phyloP scores from a whole-genome alignment of 768 basidiomycete species.

The Xerocomellus chrysenteron region DNA sequence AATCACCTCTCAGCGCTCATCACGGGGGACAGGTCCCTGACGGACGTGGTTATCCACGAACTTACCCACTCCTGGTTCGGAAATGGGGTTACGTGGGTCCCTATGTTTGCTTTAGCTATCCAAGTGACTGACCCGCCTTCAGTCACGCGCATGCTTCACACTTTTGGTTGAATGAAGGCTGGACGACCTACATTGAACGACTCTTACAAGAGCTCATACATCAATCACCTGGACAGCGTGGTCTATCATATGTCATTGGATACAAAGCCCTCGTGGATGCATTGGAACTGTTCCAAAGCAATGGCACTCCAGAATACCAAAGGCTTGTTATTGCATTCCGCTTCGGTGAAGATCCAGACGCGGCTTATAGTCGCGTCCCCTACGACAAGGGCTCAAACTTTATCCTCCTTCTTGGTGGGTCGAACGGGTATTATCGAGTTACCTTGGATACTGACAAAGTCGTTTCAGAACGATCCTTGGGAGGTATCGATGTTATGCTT shows the following conservation, averaged over 20 bases:
- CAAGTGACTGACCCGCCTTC: not conserved
- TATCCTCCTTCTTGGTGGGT: conserved; percentile 72
- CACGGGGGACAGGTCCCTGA: conserved; percentile 81
- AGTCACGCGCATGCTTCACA: conserved; percentile 73
- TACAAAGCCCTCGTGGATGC: conserved; percentile 70
- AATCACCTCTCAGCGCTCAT: conserved; percentile 55
- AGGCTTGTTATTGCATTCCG: conserved; percentile 75
- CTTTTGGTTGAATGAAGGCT: conserved; percentile 92
- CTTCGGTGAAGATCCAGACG: conserved; percentile 73
- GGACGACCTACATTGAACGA: conserved; percentile 93
- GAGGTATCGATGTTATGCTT: conserved; percentile 54
- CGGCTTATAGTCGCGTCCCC: conserved; percentile 71
- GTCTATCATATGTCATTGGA: conserved; percentile 79
- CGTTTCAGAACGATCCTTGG: conserved; percentile 48
- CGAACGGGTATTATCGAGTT: too few relatives aligned
- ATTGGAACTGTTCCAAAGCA: conserved; percentile 54
- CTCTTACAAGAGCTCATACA: conserved; percentile 69
- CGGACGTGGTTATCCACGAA: conserved; percentile 90
- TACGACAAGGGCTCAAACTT: conserved; percentile 93
- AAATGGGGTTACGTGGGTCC: conserved; percentile 75
- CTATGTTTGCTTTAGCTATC: conserved; percentile 7
- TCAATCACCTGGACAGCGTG: conserved; percentile 65
- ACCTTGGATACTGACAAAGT: not conserved
- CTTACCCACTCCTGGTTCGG: conserved; percentile 89
- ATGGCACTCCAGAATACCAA: conserved; percentile 61